Percentiles rank a stretch among this genome's conserved stretches.
phyloP scores from a whole-genome alignment of 192 early-diverging fungal species.

The Haplosporangium gracile region DNA sequence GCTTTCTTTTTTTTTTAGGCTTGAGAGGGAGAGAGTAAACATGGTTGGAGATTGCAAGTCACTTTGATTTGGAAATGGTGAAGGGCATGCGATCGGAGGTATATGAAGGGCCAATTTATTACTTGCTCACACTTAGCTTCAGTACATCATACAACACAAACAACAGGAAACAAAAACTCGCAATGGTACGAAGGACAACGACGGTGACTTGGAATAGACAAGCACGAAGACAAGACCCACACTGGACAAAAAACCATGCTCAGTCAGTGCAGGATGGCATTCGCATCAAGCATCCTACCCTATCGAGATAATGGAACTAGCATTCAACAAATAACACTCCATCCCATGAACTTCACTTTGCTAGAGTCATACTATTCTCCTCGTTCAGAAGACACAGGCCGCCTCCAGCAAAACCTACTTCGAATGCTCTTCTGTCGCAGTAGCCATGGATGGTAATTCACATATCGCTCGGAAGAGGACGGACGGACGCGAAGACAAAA shows the following conservation, averaged over 20 bases:
- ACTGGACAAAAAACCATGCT: background rate
- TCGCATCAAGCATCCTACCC: background rate
- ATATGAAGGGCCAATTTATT: background rate
- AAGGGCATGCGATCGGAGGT: background rate
- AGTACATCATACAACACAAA: background rate
- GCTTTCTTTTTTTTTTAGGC: background rate
- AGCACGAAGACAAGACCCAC: background rate
- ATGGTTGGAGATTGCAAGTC: background rate
- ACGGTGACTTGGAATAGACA: background rate
- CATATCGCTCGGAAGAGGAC: background rate
- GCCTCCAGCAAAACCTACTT: conserved; percentile 53
- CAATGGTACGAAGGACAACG: background rate
- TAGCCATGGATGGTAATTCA: conserved; percentile 51
- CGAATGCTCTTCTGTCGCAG: conserved; percentile 49
- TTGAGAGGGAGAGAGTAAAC: background rate
- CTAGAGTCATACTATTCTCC: conserved; percentile 56
- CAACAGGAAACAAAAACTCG: background rate
- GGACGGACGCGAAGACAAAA: background rate
- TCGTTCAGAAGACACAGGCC: conserved; percentile 44
- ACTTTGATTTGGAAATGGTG: background rate
- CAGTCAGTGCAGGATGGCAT: background rate
- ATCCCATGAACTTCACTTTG: background rate
- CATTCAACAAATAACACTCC: background rate
- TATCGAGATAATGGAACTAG: background rate
- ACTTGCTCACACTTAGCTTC: background rate